Base-by-base conservation (phyloP, 176 grass and related monocot species). In the Tillandsia leiboldiana region DNA sequence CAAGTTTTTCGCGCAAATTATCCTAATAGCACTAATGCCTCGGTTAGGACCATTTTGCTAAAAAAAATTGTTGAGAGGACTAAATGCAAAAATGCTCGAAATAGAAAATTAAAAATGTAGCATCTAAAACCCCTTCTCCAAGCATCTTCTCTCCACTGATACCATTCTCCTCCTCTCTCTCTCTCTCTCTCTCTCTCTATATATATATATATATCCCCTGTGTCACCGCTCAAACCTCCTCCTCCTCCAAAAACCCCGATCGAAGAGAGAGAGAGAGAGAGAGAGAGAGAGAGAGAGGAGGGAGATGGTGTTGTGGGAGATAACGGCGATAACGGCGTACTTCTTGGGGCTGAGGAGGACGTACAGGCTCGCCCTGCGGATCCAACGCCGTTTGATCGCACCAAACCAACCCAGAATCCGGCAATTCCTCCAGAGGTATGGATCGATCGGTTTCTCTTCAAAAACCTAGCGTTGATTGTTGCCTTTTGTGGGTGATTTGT, bases 301-400 rank as follows among this genome's bases (percentile, higher is more conserved):
- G 26, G 9, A 42, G 64, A 97, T 99, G 94, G 94, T 97, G 73
- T 67, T 97, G 69, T 97, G 94, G 94, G 94, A 97, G 85, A 67
- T 97, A 8, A 93, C 86, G 59, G 94, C 69, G 51, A 93, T 97
- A 78, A 97, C 89, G 28, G 94, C 89, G 63, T 97, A 97, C 81
- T 97, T 97, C 76, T 81, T 97, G 20, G 89, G 94, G 10, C 84
- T 97, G 14, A 82, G 63, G 66, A 74, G 94, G 4, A 93, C 86
- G 17, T 97, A 97, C 79, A 84, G 72, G 63, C 79, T 97, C 71
- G 94, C 86, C 58, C 89, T 97, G 62, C 80, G 84, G 68, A 69
- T 92, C 74, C 94, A 93, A 70, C 89, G 89, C 77, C 94, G 84
- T 72, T 72, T 99, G 70, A 82, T 99, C 77, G 75, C 68, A 26